Conservation (phyloP, 306 rosid species). For the Inga oerstediana region DNA sequence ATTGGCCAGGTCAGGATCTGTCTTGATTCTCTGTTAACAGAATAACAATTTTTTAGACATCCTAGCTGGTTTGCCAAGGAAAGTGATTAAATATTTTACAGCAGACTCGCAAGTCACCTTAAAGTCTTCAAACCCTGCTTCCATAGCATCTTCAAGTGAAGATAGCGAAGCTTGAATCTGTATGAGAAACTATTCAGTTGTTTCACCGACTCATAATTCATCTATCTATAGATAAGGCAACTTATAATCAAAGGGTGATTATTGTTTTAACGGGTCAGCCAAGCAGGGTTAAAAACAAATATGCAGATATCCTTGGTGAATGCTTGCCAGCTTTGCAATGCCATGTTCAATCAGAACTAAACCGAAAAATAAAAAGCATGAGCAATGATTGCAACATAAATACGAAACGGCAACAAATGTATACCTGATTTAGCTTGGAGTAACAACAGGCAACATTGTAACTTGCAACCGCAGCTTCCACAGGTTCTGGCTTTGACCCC, state of each 20-base stretch:
- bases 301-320: not conserved
- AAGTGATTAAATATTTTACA: not conserved
- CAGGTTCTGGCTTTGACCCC: conserved; percentile 78
- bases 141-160: conserved; percentile 89
- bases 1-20: conserved; percentile 85
- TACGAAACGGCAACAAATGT: conserved; percentile 10
- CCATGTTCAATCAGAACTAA: not conserved
- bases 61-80: not conserved
- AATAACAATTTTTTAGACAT: conserved; percentile 34
- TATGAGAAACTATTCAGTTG: conserved; percentile 23
- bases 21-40: conserved; percentile 78
- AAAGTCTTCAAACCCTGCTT: conserved; percentile 89
- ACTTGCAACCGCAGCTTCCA: conserved; percentile 84
- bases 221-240: not conserved
- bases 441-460: conserved; percentile 97
- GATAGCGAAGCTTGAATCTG: conserved; percentile 92
- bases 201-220: not conserved
- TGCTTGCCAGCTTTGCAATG: not conserved
- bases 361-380: not conserved
- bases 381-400: conserved; percentile 3
- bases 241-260: not conserved
- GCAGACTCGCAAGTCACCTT: conserved; percentile 57
- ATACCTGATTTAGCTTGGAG: conserved; percentile 93
- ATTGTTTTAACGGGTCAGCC: not conserved
- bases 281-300: not conserved